phyloP scores from a whole-genome alignment of 768 basidiomycete species.

The Leccinum subgranulosum region DNA sequence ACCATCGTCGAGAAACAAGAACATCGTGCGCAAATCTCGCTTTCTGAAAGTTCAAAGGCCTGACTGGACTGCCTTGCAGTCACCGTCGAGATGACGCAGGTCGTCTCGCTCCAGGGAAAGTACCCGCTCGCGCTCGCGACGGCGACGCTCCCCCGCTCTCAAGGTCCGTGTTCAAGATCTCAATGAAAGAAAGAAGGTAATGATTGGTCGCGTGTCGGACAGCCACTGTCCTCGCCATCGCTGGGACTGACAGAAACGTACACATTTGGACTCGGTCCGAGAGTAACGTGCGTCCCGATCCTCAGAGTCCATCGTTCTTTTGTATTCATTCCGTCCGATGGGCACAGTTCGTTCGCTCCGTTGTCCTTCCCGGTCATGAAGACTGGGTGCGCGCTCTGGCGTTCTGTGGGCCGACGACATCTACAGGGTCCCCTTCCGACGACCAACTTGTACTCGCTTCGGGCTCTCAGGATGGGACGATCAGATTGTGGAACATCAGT shows the following conservation, averaged over 20 bases:
- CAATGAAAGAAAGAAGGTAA: background rate
- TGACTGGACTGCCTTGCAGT: conserved; percentile 25
- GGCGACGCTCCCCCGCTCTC: conserved; percentile 59
- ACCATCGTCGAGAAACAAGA: conserved; percentile 30
- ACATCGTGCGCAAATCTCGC: conserved; percentile 24
- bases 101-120: conserved; percentile 59
- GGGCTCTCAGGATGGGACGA: conserved; percentile 92
- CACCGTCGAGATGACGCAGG: conserved; percentile 48
- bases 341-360: conserved; percentile 56
- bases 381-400: conserved; percentile 90
- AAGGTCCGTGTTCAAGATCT: conserved; percentile 42
- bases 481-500: conserved; percentile 89
- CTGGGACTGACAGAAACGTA: conserved; percentile 76
- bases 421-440: conserved; percentile 9
- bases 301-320: background rate
- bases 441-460: conserved; percentile 78
- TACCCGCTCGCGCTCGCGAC: conserved; percentile 74
- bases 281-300: conserved; percentile 39
- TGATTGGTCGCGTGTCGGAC: background rate
- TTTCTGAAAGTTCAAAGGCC: background rate
- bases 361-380: conserved; percentile 78
- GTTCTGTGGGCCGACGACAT: conserved; percentile 44
- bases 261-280: conserved; percentile 75
- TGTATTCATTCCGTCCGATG: background rate
- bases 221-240: conserved; percentile 76